Evolutionary conservation across 1,284 basidiomycete genomes (phyloP).

Genomic region (Fomitopsis palustris): DNA sequence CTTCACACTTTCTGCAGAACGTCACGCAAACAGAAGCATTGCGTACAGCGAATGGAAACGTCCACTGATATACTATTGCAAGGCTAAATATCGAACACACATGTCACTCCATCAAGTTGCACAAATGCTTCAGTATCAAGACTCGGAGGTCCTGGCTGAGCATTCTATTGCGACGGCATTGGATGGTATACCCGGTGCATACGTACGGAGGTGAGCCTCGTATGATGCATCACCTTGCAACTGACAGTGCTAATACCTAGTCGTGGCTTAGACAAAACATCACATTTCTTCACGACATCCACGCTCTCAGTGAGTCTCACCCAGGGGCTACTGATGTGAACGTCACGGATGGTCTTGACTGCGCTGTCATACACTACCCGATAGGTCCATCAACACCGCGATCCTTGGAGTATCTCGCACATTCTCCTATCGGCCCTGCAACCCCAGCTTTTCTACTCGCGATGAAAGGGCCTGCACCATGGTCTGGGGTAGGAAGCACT

Average conservation of each 20-base stretch:
- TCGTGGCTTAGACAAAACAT: no score
- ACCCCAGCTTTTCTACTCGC: not conserved
- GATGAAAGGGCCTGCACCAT: not conserved
- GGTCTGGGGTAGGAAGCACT: not conserved
- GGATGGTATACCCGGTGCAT: not conserved
- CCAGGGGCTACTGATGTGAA: no score
- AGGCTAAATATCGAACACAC: not conserved
- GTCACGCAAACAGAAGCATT: not conserved
- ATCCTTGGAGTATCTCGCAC: not conserved
- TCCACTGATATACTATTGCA: not conserved
- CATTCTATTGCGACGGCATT: not conserved
- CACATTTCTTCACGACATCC: no score
- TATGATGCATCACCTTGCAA: no score
- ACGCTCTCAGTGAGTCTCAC: no score
- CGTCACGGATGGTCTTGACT: not conserved
- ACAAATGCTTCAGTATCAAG: not conserved
- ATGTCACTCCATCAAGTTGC: not conserved
- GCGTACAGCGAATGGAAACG: not conserved
- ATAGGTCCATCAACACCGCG: not conserved
- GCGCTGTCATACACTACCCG: not conserved
- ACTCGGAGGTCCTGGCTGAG: not conserved
- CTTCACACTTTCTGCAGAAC: not conserved
- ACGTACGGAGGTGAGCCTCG: not conserved
- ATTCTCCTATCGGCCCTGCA: not conserved
- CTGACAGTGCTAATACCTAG: no score